These are phyloP conservation scores for Phytopythium cucurbitacearum DNA, from an alignment of 352 stramenopile genomes.

Conservation along the genomic window DNA sequence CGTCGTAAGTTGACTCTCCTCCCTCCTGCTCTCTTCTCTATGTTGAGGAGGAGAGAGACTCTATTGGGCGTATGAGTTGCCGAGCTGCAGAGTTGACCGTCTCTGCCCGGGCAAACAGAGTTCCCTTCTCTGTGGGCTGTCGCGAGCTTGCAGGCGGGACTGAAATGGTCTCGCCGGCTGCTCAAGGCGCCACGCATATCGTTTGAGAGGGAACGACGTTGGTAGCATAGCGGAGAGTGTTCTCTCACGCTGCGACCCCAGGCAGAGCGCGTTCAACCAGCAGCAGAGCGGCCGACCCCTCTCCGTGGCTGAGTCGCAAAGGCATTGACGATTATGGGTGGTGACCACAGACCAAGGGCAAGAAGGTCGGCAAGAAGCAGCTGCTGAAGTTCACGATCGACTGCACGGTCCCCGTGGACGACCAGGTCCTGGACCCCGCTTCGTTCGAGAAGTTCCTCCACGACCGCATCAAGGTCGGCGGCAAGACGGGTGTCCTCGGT, in stretches of 20 bases:
- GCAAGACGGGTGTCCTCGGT: constrained; percentile 96
- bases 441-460: constrained; percentile 99
- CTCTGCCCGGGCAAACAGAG: constrained; percentile 88
- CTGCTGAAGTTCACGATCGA: constrained; percentile 93
- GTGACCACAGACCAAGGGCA: constrained; percentile 58
- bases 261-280: neutral
- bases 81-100: constrained; percentile 83
- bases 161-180: neutral
- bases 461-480: constrained; percentile 99
- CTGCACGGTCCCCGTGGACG: constrained; percentile 96
- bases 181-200: constrained; percentile 41
- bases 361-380: constrained; percentile 90
- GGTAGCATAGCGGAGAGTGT: constrained; percentile 1
- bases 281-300: neutral
- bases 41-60: neutral
- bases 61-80: constrained; percentile 56
- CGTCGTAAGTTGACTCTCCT: constrained; percentile 29
- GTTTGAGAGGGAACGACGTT: constrained; percentile 2
- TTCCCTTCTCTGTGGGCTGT: constrained; percentile 83
- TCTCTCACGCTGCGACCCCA: neutral
- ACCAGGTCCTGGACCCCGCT: constrained; percentile 98
- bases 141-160: neutral
- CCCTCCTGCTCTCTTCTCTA: neutral
- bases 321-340: neutral
- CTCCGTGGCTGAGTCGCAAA: neutral